These are phyloP conservation scores for Coemansia sp. DNA, from an alignment of 192 early-diverging fungal genomes.

Conservation along the genomic window DNA sequence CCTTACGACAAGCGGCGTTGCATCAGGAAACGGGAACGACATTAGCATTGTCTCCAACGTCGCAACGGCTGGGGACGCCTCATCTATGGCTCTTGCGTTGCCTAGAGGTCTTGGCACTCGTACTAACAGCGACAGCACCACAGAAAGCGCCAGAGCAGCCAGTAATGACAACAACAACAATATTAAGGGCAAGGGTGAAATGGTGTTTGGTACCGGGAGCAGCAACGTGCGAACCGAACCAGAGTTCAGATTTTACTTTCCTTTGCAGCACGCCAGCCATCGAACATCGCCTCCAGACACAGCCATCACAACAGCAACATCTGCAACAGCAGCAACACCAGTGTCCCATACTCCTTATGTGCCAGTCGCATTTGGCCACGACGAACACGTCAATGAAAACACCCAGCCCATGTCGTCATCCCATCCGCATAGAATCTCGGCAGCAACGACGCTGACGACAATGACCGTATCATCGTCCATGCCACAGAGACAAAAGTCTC, in stretches of 20 bases:
- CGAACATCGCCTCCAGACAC: constrained; percentile 22
- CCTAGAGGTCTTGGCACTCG: not conserved
- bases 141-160: too few relatives aligned
- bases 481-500: not conserved
- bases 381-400: not conserved
- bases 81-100: not conserved
- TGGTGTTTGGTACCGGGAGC: not conserved
- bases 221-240: not conserved
- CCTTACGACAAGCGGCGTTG: not conserved
- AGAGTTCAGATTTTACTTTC: constrained; percentile 3
- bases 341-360: not conserved
- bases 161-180: too few relatives aligned
- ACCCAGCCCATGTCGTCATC: constrained; percentile 1
- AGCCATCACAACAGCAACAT: constrained; percentile 3
- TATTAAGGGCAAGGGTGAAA: not conserved
- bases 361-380: not conserved
- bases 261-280: not conserved
- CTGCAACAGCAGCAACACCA: constrained; percentile 7
- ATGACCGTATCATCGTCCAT: constrained; percentile 2
- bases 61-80: constrained; percentile 1
- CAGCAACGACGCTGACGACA: constrained; percentile 19
- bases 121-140: not conserved
- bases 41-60: constrained; percentile 14
- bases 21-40: not conserved
- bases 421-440: constrained; percentile 16